Conservation (phyloP, 129 eudicot species). For the Chrysanthemum lavandulifolium region DNA sequence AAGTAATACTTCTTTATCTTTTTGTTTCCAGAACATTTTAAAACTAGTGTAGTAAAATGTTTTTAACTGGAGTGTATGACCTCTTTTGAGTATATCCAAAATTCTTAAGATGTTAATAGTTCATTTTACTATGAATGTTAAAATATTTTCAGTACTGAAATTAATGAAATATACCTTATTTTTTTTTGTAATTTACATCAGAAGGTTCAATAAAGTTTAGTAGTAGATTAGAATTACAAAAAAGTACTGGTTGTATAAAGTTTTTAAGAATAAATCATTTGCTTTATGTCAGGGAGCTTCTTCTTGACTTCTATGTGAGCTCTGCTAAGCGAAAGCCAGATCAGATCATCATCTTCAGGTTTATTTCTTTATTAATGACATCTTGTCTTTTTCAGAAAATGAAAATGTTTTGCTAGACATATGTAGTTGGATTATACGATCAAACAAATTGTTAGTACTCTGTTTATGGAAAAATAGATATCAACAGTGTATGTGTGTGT, state of each 20-base stretch:
- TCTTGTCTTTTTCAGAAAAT: background rate
- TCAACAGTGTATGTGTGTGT: too few relatives aligned
- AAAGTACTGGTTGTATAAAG: background rate
- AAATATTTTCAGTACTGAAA: too few relatives aligned
- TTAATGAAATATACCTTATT: too few relatives aligned
- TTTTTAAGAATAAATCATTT: background rate
- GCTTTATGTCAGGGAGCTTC: slow-evolving; percentile 49
- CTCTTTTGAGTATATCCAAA: too few relatives aligned
- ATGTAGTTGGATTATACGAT: background rate
- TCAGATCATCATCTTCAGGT: slow-evolving; percentile 84
- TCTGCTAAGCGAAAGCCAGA: slow-evolving; percentile 79
- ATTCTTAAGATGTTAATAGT: background rate
- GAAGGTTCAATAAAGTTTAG: too few relatives aligned
- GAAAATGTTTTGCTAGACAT: background rate
- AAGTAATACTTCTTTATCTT: slow-evolving; percentile 32
- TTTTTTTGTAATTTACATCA: too few relatives aligned
- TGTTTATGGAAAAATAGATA: too few relatives aligned
- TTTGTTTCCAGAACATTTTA: background rate
- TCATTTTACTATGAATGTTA: too few relatives aligned
- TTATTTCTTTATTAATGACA: background rate
- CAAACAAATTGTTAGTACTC: too few relatives aligned
- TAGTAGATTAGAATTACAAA: background rate
- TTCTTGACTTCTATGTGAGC: slow-evolving; percentile 62
- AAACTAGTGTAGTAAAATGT: too few relatives aligned
- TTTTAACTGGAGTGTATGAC: too few relatives aligned